Evolutionary conservation across 495 filamentous ascomycete genomes (phyloP), one percentile per base, ranked within the genome.

Genomic region (Aspergillus diversus): DNA sequence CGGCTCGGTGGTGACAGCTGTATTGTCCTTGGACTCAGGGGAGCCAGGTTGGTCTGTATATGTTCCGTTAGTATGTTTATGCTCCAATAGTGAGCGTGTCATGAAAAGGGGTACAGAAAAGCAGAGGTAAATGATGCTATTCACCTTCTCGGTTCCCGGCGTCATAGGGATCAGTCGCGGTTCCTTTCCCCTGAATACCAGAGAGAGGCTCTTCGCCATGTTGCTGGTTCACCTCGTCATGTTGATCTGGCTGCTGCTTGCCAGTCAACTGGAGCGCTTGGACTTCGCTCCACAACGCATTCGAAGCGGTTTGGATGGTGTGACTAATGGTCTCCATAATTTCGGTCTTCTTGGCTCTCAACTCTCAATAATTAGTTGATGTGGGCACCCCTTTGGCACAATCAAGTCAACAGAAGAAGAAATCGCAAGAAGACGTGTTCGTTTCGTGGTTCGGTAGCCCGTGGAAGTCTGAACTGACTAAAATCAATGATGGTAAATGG

Each of bases 151-250:
- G 75, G 60, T 79, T 80, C 33, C 77, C 79, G 39, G 69, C 76
- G 61, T 81, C 78, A 47, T 79, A 82, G 5, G 79, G 79, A 58
- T 82, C 77, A 16, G 68, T 76, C 16, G 49, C 61, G 9, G 52
- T 63, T 48, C 76, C 78, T 60, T 67, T 71, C 33, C 78, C 77
- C 57, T 79, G 73, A 13, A 80, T 63, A 13, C 79, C 77, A n/a
- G 79, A 71, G 12, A 80, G 60, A 11, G 79, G 79, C 50, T 81
- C 78, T 27, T 77, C 74, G 50, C 73, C 68, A n/a, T 73, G 68
- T 43, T 67, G 61, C 17, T 63, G 49, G 12, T 49, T 37, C 35
- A 79, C 76, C 27, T 78, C 74, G 39, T 69, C 63, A 5, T 71
- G 64, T 50, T 70, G 62, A 13, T 59, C 53, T 11, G 35, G 33